phyloP scores from a whole-genome alignment of 345 rosid species.

The Aethionema arabicum region DNA sequence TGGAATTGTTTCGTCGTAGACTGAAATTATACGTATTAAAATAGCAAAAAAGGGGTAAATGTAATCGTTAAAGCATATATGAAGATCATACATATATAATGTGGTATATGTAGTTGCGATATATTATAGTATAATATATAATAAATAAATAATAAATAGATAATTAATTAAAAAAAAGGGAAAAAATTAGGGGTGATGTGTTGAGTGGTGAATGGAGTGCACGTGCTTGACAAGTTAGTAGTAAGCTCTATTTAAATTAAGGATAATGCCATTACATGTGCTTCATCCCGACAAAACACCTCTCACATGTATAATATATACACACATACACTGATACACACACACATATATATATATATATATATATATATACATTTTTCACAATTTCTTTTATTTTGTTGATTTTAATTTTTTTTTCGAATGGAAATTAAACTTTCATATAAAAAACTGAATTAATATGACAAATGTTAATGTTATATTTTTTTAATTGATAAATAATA shows the following conservation, averaged over 20 bases:
- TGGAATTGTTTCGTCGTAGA: too few relatives aligned
- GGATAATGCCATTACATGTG: constrained; percentile 43
- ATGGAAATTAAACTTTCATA: too few relatives aligned
- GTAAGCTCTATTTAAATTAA: constrained; percentile 29
- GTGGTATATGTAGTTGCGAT: constrained; percentile 6
- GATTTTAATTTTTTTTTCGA: too few relatives aligned
- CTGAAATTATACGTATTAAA: too few relatives aligned
- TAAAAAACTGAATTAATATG: too few relatives aligned
- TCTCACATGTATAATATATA: constrained; percentile 22
- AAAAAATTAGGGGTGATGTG: constrained; percentile 22
- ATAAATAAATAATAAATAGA: constrained; percentile 24
- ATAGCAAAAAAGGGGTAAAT: too few relatives aligned
- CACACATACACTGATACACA: not conserved
- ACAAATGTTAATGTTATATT: too few relatives aligned
- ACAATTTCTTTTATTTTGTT: too few relatives aligned
- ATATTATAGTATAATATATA: constrained; percentile 17
- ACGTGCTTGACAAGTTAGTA: constrained; percentile 40
- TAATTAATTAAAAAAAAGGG: not conserved
- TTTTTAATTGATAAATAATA: too few relatives aligned
- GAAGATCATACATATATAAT: too few relatives aligned
- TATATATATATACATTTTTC: not conserved
- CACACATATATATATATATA: not conserved
- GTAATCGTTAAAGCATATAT: too few relatives aligned
- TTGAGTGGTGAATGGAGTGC: constrained; percentile 36
- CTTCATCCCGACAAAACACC: constrained; percentile 41